These are phyloP conservation scores for Penicillium sp. DNA, from an alignment of 2,329 filamentous ascomycete species.

Conservation along the genomic window DNA sequence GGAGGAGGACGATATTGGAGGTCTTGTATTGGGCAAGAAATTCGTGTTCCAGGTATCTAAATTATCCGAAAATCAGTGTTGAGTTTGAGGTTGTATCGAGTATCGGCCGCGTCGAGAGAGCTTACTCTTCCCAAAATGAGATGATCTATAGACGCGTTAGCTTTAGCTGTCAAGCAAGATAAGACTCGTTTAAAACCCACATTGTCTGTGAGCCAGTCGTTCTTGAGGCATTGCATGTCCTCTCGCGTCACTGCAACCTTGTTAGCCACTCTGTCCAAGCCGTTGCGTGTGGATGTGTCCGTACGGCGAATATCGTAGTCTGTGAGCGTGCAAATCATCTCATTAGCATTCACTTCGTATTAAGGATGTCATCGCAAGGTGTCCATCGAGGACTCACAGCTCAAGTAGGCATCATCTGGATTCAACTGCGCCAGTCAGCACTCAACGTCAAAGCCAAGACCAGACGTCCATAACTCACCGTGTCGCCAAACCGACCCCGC, in stretches of 20 bases:
- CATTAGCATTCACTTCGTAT: conserved; percentile 16
- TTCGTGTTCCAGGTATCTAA: conserved; percentile 82
- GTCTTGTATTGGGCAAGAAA: conserved; percentile 77
- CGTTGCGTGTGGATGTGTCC: conserved; percentile 24
- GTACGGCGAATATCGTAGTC: conserved; percentile 68
- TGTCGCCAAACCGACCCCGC: conserved; percentile 43
- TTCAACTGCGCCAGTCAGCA: conserved; percentile 46
- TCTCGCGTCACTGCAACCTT: conserved; percentile 72
- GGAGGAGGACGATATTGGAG: conserved; percentile 85
- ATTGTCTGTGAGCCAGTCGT: conserved; percentile 97
- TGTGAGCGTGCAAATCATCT: conserved; percentile 34
- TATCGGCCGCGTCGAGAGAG: conserved; percentile 16
- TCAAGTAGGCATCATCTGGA: conserved; percentile 71
- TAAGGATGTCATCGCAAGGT: background rate
- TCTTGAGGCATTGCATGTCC: conserved; percentile 83
- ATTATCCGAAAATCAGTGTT: conserved; percentile 16
- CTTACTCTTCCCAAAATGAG: conserved; percentile 95
- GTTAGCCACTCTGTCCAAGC: conserved; percentile 17
- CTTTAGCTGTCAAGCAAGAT: conserved; percentile 23
- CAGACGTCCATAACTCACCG: conserved; percentile 32
- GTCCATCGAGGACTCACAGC: conserved; percentile 58
- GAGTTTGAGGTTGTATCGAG: background rate
- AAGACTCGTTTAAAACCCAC: conserved; percentile 53
- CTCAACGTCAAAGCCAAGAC: background rate
- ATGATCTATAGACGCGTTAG: conserved; percentile 68